Base-by-base conservation (phyloP, 768 basidiomycete species). In the Lactarius hatsudake region DNA sequence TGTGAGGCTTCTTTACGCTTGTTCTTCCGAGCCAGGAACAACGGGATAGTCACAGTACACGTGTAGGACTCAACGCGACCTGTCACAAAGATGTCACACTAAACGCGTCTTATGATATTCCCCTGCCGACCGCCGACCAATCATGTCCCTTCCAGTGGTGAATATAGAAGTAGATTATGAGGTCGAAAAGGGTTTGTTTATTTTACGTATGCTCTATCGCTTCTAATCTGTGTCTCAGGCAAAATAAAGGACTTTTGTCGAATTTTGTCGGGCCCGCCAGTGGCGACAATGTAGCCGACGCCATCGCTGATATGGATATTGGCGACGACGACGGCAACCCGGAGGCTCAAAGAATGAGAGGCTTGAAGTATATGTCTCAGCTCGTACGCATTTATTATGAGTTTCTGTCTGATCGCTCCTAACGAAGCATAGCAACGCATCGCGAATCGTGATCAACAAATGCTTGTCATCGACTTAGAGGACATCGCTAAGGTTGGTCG, bases 381-480 rank as follows among this genome's bases (percentile, higher is more conserved):
- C 79, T 97, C 73, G 94, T 96, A 78, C 74, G 87, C 79, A 4
- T 51, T 17, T 62, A 23, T 40, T 42, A 55, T 32, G 18, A 20
- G 10, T 18, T 56, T 62, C 69, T 70, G 13, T 62, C 54, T 62
- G 7, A 61, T 60, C 57, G 8, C 28, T 13, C 26, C 36, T 66
- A 63, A 77, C 45, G 18, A 51, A 42, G 51, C 30, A 9, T 73
- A 96, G 94, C 93, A 94, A 95, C 81, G 82, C 54, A 86, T 99
- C 67, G 93, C 96, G 59, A 96, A 99, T 78, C 86, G 97, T 42
- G 93, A 97, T 69, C 90, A 94, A 76, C 87, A 94, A 71, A 91
- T 91, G 85, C 80, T 99, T 12, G 80, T 88, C 48, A 86, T 99
- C 67, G 94, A 96, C 72, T 76, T 99, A 28, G 93, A 94, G 74